Evolutionary conservation across 441 rosid species (phyloP).

Genomic region (Bruguiera hainesii): DNA sequence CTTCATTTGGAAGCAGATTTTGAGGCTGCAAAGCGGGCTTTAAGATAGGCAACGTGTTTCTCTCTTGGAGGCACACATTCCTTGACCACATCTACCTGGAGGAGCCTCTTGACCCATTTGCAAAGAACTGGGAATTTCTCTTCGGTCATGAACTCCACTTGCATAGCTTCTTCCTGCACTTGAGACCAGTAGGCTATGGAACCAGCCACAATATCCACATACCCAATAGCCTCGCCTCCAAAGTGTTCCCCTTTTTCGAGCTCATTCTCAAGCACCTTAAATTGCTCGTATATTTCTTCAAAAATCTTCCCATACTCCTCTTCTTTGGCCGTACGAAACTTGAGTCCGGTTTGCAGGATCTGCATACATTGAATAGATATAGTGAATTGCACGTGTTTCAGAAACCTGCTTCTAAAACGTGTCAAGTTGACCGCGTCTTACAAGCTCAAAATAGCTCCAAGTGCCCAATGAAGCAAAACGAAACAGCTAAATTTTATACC

Average conservation of each 20-base stretch:
- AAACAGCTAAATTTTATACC: too few species aligned
- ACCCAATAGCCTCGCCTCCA: slow-evolving; percentile 36
- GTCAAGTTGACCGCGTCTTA: too few species aligned
- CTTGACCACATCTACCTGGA: slow-evolving; percentile 25
- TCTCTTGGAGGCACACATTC: slow-evolving; percentile 41
- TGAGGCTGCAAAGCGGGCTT: slow-evolving; percentile 1
- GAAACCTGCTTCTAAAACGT: too few species aligned
- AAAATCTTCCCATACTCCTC: slow-evolving; percentile 3
- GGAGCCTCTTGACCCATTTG: slow-evolving; percentile 35
- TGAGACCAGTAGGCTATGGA: slow-evolving; percentile 6
- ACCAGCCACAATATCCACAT: slow-evolving; percentile 24
- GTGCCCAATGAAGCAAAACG: too few species aligned
- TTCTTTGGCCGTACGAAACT: background rate
- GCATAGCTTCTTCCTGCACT: slow-evolving; percentile 19
- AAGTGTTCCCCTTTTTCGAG: slow-evolving; percentile 38
- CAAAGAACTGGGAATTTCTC: slow-evolving; percentile 34
- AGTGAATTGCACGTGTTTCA: too few species aligned
- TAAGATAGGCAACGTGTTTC: slow-evolving; percentile 24
- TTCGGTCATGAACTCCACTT: background rate
- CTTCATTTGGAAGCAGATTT: slow-evolving; percentile 9
- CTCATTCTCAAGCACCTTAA: slow-evolving; percentile 32
- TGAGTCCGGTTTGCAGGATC: background rate
- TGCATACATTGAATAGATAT: background rate
- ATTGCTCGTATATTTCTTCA: slow-evolving; percentile 5
- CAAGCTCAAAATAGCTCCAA: too few species aligned